phyloP scores from a whole-genome alignment of 1,284 basidiomycete species.

The Leccinum fallax region DNA sequence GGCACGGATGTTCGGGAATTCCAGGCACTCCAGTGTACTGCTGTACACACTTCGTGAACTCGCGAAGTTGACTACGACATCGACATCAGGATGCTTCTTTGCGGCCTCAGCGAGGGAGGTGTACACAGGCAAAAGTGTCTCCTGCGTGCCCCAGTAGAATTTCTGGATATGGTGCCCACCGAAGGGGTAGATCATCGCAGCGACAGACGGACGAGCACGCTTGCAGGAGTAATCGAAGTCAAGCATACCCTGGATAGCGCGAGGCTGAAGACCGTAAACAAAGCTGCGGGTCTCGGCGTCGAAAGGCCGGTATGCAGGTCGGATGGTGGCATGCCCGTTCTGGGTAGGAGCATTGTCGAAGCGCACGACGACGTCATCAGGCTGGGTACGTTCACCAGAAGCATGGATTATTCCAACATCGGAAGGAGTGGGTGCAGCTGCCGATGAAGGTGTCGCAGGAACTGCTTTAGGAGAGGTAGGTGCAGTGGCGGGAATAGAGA shows the following conservation, averaged over 20 bases:
- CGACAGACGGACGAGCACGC: constrained; percentile 89
- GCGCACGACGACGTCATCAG: constrained; percentile 87
- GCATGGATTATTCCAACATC: constrained; percentile 78
- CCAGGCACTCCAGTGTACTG: constrained; percentile 90
- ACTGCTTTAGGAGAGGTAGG: constrained; percentile 43
- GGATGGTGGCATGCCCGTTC: constrained; percentile 37
- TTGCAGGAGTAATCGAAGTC: constrained; percentile 99
- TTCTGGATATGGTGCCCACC: constrained; percentile 99
- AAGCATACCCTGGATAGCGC: constrained; percentile 99
- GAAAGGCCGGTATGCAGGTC: constrained; percentile 88
- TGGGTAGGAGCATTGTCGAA: constrained; percentile 59
- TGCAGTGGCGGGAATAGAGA: constrained; percentile 44
- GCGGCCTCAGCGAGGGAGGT: constrained; percentile 91
- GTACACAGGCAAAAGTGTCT: constrained; percentile 97
- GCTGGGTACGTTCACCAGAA: constrained; percentile 82
- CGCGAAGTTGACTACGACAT: constrained; percentile 99
- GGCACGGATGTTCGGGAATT: constrained; percentile 66
- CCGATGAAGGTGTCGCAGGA: constrained; percentile 26
- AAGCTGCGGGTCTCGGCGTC: constrained; percentile 92
- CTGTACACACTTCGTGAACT: constrained; percentile 94
- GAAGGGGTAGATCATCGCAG: constrained; percentile 99
- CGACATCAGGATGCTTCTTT: constrained; percentile 95
- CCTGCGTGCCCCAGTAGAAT: constrained; percentile 99
- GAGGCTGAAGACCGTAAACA: constrained; percentile 97
- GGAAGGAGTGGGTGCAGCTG: constrained; percentile 36